Conservation (phyloP, 805 yeast genomes). For the Wickerhamiella dianesei region DNA sequence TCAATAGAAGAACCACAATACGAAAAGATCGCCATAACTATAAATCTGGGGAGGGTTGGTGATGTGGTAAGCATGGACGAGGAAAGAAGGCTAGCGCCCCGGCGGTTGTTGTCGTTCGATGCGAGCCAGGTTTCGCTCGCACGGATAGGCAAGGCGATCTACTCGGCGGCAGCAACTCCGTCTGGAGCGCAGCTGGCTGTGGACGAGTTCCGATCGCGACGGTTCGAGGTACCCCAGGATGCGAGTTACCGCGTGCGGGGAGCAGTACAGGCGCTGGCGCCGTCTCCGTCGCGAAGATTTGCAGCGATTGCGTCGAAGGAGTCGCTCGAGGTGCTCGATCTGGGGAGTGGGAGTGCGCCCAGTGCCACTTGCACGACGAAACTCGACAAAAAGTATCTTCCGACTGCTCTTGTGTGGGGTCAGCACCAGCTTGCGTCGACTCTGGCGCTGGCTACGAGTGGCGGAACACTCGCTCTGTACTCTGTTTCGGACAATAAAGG, state of each 20-base stretch:
- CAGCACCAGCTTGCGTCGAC: constrained; percentile 1
- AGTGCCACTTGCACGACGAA: neutral
- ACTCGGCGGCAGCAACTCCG: constrained; percentile 1
- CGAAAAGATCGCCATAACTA: too few relatives aligned
- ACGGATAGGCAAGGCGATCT: constrained; percentile 16
- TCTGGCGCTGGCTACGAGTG: constrained; percentile 22
- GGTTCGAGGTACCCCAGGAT: neutral
- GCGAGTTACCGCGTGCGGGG: constrained; percentile 4
- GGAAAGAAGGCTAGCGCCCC: constrained; percentile 9
- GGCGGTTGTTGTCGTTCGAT: constrained; percentile 16
- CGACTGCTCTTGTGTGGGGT: constrained; percentile 5
- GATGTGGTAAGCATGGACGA: constrained; percentile 10
- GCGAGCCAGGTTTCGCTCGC: constrained; percentile 15
- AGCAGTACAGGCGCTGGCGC: constrained; percentile 21
- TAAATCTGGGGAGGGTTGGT: too few relatives aligned
- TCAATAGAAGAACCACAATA: too few relatives aligned
- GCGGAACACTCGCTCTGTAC: constrained; percentile 25
- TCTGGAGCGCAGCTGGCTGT: constrained; percentile 1
- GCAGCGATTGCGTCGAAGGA: constrained; percentile 22
- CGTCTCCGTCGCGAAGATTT: constrained; percentile 15
- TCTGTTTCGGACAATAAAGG: constrained; percentile 16
- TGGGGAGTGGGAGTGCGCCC: neutral
- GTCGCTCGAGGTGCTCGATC: constrained; percentile 2
- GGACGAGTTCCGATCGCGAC: neutral
- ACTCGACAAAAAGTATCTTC: neutral